phyloP scores from a whole-genome alignment of 2,329 filamentous ascomycete genomes.

The Magnaporthiopsis incrustans region DNA sequence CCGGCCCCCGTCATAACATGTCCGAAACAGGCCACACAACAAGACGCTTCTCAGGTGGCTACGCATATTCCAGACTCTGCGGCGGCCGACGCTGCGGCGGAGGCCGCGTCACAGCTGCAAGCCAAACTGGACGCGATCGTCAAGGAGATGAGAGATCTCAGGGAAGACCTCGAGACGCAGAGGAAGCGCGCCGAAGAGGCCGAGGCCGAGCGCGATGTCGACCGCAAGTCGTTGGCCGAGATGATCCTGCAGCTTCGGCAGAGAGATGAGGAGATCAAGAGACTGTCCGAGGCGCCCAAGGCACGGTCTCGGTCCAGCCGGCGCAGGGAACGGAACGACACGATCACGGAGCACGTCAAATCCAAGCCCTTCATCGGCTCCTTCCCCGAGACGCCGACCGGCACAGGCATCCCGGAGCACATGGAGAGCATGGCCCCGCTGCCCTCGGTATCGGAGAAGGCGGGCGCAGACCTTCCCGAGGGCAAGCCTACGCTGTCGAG shows the following conservation, averaged over 20 bases:
- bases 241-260: slow-evolving; percentile 78
- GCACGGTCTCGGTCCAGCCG: slow-evolving; percentile 28
- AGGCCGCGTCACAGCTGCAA: slow-evolving; percentile 41
- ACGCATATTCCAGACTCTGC: background rate
- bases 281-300: slow-evolving; percentile 31
- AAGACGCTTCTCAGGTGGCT: background rate
- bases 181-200: slow-evolving; percentile 70
- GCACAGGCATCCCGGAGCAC: background rate
- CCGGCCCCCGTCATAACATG: slow-evolving; percentile 16
- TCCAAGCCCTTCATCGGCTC: slow-evolving; percentile 2
- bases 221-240: slow-evolving; percentile 69
- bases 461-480: slow-evolving; percentile 17
- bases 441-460: slow-evolving; percentile 7
- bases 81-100: slow-evolving; percentile 4
- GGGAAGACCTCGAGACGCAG: slow-evolving; percentile 70
- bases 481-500: slow-evolving; percentile 36
- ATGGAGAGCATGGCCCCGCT: background rate
- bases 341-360: background rate
- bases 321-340: slow-evolving; percentile 12
- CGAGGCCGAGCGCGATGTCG: slow-evolving; percentile 66
- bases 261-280: slow-evolving; percentile 49
- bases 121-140: slow-evolving; percentile 68
- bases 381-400: slow-evolving; percentile 7
- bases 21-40: slow-evolving; percentile 11
- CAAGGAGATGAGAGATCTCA: slow-evolving; percentile 72